A percentile compares a stretch with the other conserved stretches of the same genome.
These are phyloP conservation scores for Lecanicillium sp. DNA, from an alignment of 2,329 filamentous ascomycete species.

Conservation along the genomic window DNA sequence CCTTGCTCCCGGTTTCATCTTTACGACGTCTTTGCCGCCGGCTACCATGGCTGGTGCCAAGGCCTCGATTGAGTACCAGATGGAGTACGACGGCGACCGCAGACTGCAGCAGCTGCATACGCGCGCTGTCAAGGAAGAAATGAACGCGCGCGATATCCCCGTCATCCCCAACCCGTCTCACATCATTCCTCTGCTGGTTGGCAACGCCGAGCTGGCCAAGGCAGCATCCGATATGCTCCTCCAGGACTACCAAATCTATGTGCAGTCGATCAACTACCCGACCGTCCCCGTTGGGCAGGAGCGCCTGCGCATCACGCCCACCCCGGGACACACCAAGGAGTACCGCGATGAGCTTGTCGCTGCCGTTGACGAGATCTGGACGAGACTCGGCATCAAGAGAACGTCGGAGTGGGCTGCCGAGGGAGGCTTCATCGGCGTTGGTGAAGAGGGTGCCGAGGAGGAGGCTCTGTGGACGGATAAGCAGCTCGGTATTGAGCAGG, in stretches of 20 bases:
- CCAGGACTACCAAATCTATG: conserved; percentile 87
- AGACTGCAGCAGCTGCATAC: conserved; percentile 94
- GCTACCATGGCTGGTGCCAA: conserved; percentile 94
- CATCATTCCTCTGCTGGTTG: conserved; percentile 90
- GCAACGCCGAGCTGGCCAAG: conserved; percentile 89
- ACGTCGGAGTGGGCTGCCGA: conserved; percentile 86
- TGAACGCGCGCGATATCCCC: conserved; percentile 76
- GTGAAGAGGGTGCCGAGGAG: conserved; percentile 57
- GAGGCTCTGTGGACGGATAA: conserved; percentile 85
- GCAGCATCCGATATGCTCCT: conserved; percentile 87
- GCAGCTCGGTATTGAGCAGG: conserved; percentile 73
- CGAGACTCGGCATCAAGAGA: conserved; percentile 80
- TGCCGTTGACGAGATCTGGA: conserved; percentile 85
- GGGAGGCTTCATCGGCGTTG: conserved; percentile 93
- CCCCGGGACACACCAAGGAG: conserved; percentile 80
- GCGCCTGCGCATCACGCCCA: conserved; percentile 90
- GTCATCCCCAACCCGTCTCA: conserved; percentile 97
- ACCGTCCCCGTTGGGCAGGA: conserved; percentile 98
- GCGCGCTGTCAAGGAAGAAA: conserved; percentile 81
- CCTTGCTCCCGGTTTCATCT: conserved; percentile 95
- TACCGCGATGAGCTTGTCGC: conserved; percentile 80
- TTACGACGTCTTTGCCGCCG: conserved; percentile 92
- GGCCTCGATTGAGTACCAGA: conserved; percentile 90
- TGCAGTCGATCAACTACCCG: conserved; percentile 98
- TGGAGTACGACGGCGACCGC: conserved; percentile 76